A percentile compares a stretch with the other conserved stretches of the same genome.
phyloP scores from a whole-genome alignment of 345 rosid species.

The Limnanthes douglasii region DNA sequence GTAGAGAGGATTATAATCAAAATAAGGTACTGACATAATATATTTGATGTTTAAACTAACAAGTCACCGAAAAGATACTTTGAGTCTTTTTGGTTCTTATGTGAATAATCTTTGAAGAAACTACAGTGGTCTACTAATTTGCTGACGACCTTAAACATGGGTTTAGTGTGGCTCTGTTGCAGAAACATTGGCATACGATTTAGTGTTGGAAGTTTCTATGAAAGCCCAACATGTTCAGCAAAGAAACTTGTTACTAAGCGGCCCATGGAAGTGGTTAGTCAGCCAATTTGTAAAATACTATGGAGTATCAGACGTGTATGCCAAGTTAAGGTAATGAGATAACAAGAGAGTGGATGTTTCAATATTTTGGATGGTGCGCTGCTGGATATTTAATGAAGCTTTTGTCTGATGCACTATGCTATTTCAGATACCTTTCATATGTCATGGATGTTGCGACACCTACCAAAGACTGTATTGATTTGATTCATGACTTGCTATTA shows the following conservation, averaged over 20 bases:
- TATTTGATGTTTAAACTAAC: too few relatives aligned
- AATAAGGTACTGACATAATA: conserved; percentile 28
- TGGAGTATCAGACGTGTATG: conserved; percentile 81
- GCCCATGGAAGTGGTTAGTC: conserved; percentile 89
- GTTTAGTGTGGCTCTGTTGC: conserved; percentile 80
- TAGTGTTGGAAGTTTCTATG: conserved; percentile 86
- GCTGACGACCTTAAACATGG: not conserved
- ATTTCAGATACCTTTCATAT: conserved; percentile 75
- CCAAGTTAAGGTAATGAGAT: conserved; percentile 55
- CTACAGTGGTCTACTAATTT: too few relatives aligned
- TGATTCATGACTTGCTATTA: conserved; percentile 54
- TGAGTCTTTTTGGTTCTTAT: too few relatives aligned
- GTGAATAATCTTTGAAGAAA: too few relatives aligned
- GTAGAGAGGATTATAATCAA: conserved; percentile 49
- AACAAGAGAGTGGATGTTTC: conserved; percentile 5
- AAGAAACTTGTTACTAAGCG: conserved; percentile 59
- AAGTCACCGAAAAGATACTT: too few relatives aligned
- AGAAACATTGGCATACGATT: conserved; percentile 93
- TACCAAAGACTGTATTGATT: conserved; percentile 68
- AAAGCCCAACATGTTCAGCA: conserved; percentile 66
- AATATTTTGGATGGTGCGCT: not conserved
- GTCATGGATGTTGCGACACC: conserved; percentile 97
- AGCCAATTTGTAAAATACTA: conserved; percentile 73
- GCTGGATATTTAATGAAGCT: not conserved
- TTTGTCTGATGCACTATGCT: conserved; percentile 6